A percentile compares a stretch with the other conserved stretches of the same genome.
Conservation (phyloP, 1,284 basidiomycete species). For the Ceraceosorus guamensis region DNA sequence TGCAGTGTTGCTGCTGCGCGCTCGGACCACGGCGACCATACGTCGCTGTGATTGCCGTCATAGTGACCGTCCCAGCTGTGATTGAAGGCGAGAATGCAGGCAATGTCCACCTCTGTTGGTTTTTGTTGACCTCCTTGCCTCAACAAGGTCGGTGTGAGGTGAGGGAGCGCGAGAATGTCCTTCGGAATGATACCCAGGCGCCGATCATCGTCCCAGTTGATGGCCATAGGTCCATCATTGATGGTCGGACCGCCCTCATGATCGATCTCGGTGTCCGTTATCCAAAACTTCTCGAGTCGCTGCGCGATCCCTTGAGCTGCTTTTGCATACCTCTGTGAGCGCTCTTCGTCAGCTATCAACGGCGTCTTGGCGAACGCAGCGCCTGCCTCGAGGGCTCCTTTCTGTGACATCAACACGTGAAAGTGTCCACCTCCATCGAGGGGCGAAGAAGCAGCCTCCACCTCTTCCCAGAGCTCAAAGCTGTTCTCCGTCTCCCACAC, state of each 20-base stretch:
- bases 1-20: slow-evolving; percentile 16
- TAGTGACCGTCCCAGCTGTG: slow-evolving; percentile 10
- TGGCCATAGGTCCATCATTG: slow-evolving; percentile 3
- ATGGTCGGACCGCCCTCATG: slow-evolving; percentile 12
- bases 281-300: slow-evolving; percentile 19
- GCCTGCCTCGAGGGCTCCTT: slow-evolving; percentile 14
- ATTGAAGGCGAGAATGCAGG: slow-evolving; percentile 14
- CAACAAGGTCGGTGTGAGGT: slow-evolving; percentile 17
- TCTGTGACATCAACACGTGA: slow-evolving; percentile 19
- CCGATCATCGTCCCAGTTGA: slow-evolving; percentile 14
- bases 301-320: slow-evolving; percentile 11
- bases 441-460: slow-evolving; percentile 9
- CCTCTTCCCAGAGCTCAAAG: slow-evolving; percentile 47
- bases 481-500: slow-evolving; percentile 44
- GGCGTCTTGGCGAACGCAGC: slow-evolving; percentile 8
- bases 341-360: slow-evolving; percentile 2
- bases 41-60: slow-evolving; percentile 6
- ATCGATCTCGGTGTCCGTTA: slow-evolving; percentile 10
- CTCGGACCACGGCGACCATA: slow-evolving; percentile 18
- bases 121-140: slow-evolving; percentile 17
- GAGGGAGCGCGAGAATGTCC: slow-evolving; percentile 10
- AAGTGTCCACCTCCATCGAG: slow-evolving; percentile 16
- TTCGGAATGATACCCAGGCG: slow-evolving; percentile 8
- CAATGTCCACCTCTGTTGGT: slow-evolving; percentile 16
- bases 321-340: slow-evolving; percentile 3